Conservation (phyloP, 139 green algal species). For the Chlamydomonas sphaeroides region DNA sequence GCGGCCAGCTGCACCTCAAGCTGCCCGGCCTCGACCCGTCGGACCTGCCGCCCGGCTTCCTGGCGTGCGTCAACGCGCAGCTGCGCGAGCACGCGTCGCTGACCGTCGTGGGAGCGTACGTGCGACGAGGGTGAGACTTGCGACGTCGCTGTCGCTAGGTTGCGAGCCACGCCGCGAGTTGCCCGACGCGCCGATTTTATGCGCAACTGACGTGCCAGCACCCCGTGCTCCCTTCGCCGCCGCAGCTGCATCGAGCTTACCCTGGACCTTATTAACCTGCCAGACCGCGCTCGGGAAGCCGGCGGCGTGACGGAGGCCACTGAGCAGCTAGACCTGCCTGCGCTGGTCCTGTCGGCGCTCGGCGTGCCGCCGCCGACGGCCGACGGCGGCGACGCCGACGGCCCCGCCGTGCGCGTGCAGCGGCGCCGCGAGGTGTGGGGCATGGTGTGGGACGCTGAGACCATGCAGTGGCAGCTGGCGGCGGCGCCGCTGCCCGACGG, state of each 20-base stretch:
- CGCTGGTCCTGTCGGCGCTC: constrained; percentile 14
- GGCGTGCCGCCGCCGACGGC: not conserved
- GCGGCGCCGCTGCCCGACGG: not conserved
- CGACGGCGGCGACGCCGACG: not conserved
- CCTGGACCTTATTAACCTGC: constrained; percentile 13
- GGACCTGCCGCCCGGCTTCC: constrained; percentile 6
- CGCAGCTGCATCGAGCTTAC: constrained; percentile 25
- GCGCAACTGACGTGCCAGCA: not conserved
- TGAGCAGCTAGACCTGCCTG: not conserved
- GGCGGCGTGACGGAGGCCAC: no score
- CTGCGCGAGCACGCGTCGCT: not conserved
- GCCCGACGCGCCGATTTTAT: not conserved
- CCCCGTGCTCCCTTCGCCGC: not conserved
- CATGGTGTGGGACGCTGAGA: not conserved
- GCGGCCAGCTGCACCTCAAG: constrained; percentile 21
- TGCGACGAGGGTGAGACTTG: not conserved
- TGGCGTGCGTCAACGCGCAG: not conserved
- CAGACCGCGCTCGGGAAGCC: no score
- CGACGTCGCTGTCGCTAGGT: not conserved
- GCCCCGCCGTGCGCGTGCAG: not conserved
- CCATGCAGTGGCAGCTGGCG: not conserved
- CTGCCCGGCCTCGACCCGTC: not conserved
- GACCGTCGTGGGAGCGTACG: constrained; percentile 2
- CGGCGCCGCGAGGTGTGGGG: not conserved
- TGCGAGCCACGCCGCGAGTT: not conserved